These are phyloP conservation scores for Chimonanthus salicifolius DNA, from an alignment of 164 flowering plant species.

Conservation along the genomic window DNA sequence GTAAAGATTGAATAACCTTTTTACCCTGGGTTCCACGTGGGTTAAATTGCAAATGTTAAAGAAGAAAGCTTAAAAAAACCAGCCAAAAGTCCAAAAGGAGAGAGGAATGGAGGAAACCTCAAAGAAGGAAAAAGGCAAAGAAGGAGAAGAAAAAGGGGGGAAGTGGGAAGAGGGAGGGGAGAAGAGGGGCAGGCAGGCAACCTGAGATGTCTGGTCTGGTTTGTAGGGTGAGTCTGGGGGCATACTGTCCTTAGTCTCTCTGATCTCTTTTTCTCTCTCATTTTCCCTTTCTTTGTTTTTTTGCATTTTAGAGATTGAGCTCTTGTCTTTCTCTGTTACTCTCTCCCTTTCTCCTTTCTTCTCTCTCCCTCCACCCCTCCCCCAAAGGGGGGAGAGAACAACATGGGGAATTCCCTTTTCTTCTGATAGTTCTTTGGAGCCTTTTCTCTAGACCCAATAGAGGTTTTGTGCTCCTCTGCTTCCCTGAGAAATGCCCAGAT, in stretches of 20 bases:
- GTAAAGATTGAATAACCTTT: neutral
- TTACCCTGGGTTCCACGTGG: neutral
- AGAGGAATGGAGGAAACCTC: neutral
- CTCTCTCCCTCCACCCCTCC: no score
- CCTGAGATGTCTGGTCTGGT: conserved; percentile 21
- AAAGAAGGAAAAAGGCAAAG: neutral
- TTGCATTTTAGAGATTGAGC: neutral
- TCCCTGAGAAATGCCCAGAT: neutral
- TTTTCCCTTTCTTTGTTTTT: neutral
- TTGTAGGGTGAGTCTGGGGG: conserved; percentile 47
- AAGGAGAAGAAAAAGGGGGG: neutral
- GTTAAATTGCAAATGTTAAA: neutral
- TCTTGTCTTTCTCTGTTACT: neutral
- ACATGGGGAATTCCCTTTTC: no score
- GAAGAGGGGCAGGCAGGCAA: neutral
- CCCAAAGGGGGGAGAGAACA: no score
- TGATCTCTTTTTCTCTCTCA: conserved; percentile 3
- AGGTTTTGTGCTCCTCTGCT: neutral
- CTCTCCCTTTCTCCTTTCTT: neutral
- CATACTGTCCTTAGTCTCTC: conserved; percentile 20
- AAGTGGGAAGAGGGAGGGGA: neutral
- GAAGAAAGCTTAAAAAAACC: neutral
- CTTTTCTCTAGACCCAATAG: neutral
- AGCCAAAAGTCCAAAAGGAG: neutral
- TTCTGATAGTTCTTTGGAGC: no score